Evolutionary conservation across 225 moss, liverwort and hornwort genomes (phyloP).

Genomic region (Climacium dendroides): DNA sequence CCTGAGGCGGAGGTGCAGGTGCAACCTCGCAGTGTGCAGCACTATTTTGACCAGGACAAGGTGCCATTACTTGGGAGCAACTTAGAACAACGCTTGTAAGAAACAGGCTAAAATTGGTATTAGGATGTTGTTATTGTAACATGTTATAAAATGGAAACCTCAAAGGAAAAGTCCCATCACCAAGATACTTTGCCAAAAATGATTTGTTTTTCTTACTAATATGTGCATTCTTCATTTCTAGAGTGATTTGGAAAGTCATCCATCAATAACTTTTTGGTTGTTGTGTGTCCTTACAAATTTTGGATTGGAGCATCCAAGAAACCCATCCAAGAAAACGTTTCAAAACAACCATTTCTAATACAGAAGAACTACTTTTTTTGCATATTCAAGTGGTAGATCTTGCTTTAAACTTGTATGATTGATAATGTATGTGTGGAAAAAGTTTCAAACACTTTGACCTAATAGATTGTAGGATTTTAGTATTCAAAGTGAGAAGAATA

Average conservation of each 20-base stretch:
- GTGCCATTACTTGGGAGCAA: not conserved
- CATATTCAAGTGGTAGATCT: too few relatives aligned
- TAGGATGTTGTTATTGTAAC: not conserved
- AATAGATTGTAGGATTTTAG: not conserved
- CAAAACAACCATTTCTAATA: not conserved
- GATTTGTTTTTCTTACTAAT: fast-evolving
- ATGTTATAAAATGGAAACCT: not conserved
- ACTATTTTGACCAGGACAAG: not conserved
- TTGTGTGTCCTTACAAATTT: fast-evolving
- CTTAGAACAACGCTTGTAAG: not conserved
- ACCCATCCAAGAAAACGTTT: too few relatives aligned
- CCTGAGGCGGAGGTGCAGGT: not conserved
- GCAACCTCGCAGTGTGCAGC: not conserved
- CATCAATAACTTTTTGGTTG: not conserved
- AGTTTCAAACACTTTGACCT: not conserved
- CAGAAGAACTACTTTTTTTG: not conserved
- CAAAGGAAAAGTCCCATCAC: not conserved
- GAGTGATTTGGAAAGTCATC: fast-evolving
- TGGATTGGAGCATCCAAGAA: fast-evolving
- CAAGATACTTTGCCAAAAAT: not conserved
- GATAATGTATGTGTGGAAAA: not conserved
- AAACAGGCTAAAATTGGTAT: not conserved
- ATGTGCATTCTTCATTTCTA: not conserved
- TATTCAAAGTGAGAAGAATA: not conserved
- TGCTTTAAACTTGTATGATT: not conserved